These are phyloP conservation scores for Pichia sorboxylosa DNA, from an alignment of 1,139 yeast species.

Conservation along the genomic window DNA sequence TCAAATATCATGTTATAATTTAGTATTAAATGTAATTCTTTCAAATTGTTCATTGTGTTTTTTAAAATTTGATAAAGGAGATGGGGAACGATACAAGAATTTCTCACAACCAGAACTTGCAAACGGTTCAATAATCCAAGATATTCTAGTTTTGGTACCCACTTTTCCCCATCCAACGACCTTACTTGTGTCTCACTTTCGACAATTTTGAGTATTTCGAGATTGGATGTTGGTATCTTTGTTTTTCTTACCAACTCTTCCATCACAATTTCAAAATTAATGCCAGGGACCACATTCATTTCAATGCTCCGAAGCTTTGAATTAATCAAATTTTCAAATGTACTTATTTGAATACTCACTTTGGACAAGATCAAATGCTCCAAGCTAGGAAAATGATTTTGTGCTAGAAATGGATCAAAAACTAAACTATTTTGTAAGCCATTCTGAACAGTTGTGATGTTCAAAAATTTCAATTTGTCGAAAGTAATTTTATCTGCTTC, in stretches of 20 bases:
- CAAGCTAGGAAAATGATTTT: slow-evolving; percentile 3
- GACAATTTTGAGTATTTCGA: slow-evolving; percentile 1
- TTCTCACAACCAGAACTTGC: slow-evolving; percentile 8
- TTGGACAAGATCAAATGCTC: slow-evolving; percentile 1
- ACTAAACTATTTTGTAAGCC: background rate
- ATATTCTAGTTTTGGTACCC: slow-evolving; percentile 3
- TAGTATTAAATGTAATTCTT: too few species aligned
- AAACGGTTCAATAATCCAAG: slow-evolving; percentile 6
- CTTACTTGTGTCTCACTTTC: slow-evolving; percentile 2
- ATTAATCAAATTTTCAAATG: background rate
- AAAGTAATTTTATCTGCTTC: background rate
- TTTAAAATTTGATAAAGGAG: slow-evolving; percentile 10
- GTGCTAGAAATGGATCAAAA: background rate
- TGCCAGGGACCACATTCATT: slow-evolving; percentile 1
- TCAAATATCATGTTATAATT: too few species aligned
- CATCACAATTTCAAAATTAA: slow-evolving; percentile 1
- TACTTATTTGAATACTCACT: background rate
- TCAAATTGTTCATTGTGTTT: slow-evolving; percentile 8
- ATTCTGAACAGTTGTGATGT: background rate
- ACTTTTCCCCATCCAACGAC: slow-evolving; percentile 1
- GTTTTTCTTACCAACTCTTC: background rate
- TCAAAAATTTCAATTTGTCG: slow-evolving; percentile 1
- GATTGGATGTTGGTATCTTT: background rate
- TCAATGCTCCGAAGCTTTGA: slow-evolving; percentile 1
- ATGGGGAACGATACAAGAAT: slow-evolving; percentile 12